These are phyloP conservation scores for Mycena venus DNA, from an alignment of 768 basidiomycete species.

Conservation along the genomic window DNA sequence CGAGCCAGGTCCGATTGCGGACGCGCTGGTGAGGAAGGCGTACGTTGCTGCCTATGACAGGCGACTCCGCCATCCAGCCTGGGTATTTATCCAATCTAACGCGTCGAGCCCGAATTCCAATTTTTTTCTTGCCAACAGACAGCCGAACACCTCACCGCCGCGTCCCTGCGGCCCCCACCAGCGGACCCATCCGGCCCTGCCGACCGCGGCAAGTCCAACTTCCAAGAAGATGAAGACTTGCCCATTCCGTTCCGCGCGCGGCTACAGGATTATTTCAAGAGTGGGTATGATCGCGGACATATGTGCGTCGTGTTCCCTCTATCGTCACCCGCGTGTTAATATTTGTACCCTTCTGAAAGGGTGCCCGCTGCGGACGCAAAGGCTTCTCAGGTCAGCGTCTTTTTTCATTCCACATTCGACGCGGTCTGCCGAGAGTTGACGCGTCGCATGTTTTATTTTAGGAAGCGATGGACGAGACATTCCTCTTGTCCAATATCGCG, in stretches of 20 bases:
- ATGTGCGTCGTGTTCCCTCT: constrained; percentile 70
- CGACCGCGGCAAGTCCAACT: constrained; percentile 83
- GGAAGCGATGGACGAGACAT: constrained; percentile 97
- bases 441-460: constrained; percentile 43
- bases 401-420: too few species aligned
- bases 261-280: constrained; percentile 90
- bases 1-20: constrained; percentile 83
- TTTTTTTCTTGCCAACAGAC: constrained; percentile 69
- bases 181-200: constrained; percentile 56
- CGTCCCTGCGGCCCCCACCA: constrained; percentile 65
- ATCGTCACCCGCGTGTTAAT: background rate
- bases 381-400: constrained; percentile 86
- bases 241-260: constrained; percentile 85
- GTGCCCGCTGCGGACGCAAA: constrained; percentile 98
- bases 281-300: constrained; percentile 97
- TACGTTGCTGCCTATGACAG: constrained; percentile 95
- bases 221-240: constrained; percentile 86
- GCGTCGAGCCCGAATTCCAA: background rate
- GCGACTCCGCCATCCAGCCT: constrained; percentile 90
- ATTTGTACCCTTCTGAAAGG: constrained; percentile 57
- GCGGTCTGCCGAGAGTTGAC: background rate
- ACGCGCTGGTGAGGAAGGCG: constrained; percentile 82
- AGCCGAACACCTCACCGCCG: constrained; percentile 92
- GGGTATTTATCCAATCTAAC: constrained; percentile 80
- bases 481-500: constrained; percentile 94